Conservation (phyloP, 352 stramenopile genomes). For the Phytopythium ostracodes region DNA sequence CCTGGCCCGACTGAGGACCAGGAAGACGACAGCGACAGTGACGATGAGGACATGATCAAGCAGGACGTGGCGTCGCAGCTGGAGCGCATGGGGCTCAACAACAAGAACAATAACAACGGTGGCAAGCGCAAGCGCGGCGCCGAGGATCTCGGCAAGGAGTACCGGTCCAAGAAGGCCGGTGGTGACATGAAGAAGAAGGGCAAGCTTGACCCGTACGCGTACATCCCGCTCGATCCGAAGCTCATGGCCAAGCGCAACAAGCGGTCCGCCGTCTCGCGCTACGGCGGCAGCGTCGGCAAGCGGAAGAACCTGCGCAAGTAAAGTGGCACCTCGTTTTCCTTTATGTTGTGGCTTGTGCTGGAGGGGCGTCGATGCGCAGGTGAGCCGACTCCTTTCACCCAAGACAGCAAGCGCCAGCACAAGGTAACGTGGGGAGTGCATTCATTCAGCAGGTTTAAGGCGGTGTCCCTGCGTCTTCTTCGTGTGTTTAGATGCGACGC, state of each 20-base stretch:
- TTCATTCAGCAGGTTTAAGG: neutral
- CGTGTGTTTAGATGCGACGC: neutral
- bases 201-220: slow-evolving; percentile 97
- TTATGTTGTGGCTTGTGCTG: neutral
- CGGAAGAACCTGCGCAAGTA: slow-evolving; percentile 51
- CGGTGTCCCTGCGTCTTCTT: neutral
- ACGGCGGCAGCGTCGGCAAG: slow-evolving; percentile 77
- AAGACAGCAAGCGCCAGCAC: neutral
- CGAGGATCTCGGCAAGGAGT: slow-evolving; percentile 86
- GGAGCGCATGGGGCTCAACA: slow-evolving; percentile 78
- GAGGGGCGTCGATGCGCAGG: neutral
- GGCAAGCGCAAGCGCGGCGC: slow-evolving; percentile 53
- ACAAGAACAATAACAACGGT: slow-evolving; percentile 23
- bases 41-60: slow-evolving; percentile 82
- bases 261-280: slow-evolving; percentile 69
- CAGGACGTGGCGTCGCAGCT: slow-evolving; percentile 77
- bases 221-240: slow-evolving; percentile 96
- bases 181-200: slow-evolving; percentile 97
- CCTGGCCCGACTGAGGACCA: slow-evolving; percentile 50
- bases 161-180: slow-evolving; percentile 94
- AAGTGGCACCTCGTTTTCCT: neutral
- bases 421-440: slow-evolving; percentile 1
- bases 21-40: slow-evolving; percentile 47
- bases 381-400: no score
- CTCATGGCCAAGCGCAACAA: slow-evolving; percentile 91